Base-by-base conservation (phyloP, 2,329 filamentous ascomycete species). In the Pseudogymnoascus sp. region DNA sequence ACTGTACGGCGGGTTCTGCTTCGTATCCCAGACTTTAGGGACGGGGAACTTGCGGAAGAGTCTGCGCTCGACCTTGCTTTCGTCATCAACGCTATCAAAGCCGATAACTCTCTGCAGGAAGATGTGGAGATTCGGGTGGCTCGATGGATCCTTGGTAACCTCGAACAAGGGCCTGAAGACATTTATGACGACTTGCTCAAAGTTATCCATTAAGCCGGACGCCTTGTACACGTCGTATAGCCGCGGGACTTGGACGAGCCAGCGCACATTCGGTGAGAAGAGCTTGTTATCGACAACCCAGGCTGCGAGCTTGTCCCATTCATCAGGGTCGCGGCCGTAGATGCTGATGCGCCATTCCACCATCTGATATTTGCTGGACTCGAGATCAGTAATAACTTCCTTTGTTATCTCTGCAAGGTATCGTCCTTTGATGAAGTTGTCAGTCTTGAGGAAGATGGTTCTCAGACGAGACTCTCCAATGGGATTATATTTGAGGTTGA, bases 351-450 rank as follows among this genome's bases (percentile, higher is more conserved):
- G 91, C 92, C 95, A 99, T 77, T 99, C 94, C 1, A 94, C 94
- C 89, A 99, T 97, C 73, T 99, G 94, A 71, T 99, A 99, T 74
- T 99, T 99, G 83, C 92, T 97, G 57, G 93, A 96, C 74, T 99
- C 94, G 33, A 99, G 79, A 80, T 99, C 94, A 2, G 92, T 86
- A 60, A 99, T 97, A 65, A 99, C 94, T 75, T 99, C 94, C 70
- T 96, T 96, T 2, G 93, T 97, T 65, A 99, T 97, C 74, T 99
- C 94, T 0, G 94, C 94, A 43, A 99, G 79, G 72, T 99, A 99
- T 58, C 93, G 88, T 36, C 94, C 94, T 67, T 96, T 86, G 71
- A 99, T 96, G 74, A 92, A 93, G 73, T 99, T 99, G 75, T 99
- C 94, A 8, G 94, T 99, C 78, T 99, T 99, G 60, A 99, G 79